These are phyloP conservation scores for Cystoisospora suis DNA, from an alignment of 169 alveolate genomes.

Conservation along the genomic window DNA sequence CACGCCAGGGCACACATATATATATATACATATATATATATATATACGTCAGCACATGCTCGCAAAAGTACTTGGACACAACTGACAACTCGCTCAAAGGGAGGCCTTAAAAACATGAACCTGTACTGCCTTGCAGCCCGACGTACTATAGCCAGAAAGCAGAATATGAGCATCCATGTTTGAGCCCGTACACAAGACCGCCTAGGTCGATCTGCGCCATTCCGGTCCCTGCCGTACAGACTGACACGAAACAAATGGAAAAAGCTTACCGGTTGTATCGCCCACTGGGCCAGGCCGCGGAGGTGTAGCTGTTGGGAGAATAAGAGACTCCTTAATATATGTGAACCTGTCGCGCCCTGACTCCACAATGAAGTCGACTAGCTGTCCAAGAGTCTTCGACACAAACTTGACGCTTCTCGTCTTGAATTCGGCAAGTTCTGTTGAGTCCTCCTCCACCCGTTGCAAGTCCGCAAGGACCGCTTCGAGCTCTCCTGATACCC, in stretches of 20 bases:
- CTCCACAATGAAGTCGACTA: constrained; percentile 45
- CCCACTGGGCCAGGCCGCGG: constrained; percentile 50
- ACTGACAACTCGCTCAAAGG: background rate
- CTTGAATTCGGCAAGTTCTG: background rate
- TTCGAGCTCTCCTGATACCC: background rate
- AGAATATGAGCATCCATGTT: background rate
- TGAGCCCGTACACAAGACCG: background rate
- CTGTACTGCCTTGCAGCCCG: background rate
- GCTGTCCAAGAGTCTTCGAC: background rate
- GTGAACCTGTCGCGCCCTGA: constrained; percentile 61
- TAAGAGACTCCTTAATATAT: constrained; percentile 56
- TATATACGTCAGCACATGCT: background rate
- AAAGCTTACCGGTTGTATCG: background rate
- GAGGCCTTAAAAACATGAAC: background rate
- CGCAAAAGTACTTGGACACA: background rate
- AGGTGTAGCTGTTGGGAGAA: constrained; percentile 60
- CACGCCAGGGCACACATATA: background rate
- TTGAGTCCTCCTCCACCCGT: background rate
- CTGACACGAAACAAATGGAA: background rate
- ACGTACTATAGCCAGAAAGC: background rate
- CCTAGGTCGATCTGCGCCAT: background rate
- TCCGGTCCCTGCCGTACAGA: background rate
- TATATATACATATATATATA: background rate
- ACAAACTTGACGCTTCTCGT: background rate
- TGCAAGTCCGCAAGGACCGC: background rate